phyloP scores from a whole-genome alignment of 2,329 filamentous ascomycete species.

The Penicillium hordei region DNA sequence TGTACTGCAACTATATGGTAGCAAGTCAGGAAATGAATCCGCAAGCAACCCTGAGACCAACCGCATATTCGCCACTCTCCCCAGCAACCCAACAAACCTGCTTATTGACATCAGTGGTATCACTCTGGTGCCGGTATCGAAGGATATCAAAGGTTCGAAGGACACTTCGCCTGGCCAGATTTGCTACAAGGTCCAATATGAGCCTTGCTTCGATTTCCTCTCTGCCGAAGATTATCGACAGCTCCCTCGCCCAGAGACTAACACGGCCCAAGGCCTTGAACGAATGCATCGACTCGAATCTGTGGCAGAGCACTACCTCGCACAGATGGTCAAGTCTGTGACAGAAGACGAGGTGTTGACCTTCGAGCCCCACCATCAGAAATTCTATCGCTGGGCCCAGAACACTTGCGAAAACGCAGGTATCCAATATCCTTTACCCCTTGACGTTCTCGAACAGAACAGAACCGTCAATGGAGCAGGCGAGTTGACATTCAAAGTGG shows the following conservation, averaged over 20 bases:
- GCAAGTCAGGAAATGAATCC: constrained; percentile 5
- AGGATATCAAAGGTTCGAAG: constrained; percentile 18
- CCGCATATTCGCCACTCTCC: constrained; percentile 16
- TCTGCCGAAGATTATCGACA: constrained; percentile 17
- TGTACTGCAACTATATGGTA: constrained; percentile 15
- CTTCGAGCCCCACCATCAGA: constrained; percentile 15
- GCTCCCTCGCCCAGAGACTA: constrained; percentile 14
- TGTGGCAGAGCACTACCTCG: constrained; percentile 20
- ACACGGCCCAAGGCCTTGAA: constrained; percentile 7
- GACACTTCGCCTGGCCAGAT: constrained; percentile 14
- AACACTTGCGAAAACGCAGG: constrained; percentile 12
- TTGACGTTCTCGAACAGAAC: constrained; percentile 12
- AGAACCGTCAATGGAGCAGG: constrained; percentile 15
- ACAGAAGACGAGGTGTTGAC: constrained; percentile 11
- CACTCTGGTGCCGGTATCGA: constrained; percentile 18
- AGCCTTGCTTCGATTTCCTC: constrained; percentile 24
- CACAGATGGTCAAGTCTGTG: constrained; percentile 10
- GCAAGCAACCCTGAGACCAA: constrained; percentile 15
- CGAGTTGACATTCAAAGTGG: constrained; percentile 17
- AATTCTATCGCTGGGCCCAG: constrained; percentile 24
- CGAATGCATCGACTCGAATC: constrained; percentile 16
- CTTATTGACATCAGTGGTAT: constrained; percentile 18
- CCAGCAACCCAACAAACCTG: constrained; percentile 9
- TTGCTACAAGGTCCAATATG: constrained; percentile 23
- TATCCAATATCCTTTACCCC: background rate